Conservation (phyloP, 2,329 filamentous ascomycete genomes). For the Xylariomycetidae sp. region DNA sequence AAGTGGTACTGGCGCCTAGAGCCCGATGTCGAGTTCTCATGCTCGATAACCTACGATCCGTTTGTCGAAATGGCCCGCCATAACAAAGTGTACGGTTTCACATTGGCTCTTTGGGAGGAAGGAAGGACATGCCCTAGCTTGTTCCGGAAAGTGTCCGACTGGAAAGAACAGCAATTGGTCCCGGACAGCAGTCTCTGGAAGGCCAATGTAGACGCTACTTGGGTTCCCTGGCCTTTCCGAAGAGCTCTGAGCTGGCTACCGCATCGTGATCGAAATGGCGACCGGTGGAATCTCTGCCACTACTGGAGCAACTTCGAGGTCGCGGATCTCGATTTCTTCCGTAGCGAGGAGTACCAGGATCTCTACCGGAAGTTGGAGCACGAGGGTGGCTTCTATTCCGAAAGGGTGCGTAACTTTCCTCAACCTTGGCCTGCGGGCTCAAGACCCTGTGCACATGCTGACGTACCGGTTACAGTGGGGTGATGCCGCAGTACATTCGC, state of each 20-base stretch:
- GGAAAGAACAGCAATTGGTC: slow-evolving; percentile 32
- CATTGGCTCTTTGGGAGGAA: slow-evolving; percentile 37
- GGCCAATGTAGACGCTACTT: slow-evolving; percentile 32
- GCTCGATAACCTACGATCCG: slow-evolving; percentile 40
- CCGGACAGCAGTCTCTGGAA: slow-evolving; percentile 34
- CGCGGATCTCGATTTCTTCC: slow-evolving; percentile 38
- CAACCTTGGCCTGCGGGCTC: background rate
- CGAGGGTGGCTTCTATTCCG: slow-evolving; percentile 37
- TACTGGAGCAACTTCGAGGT: slow-evolving; percentile 45
- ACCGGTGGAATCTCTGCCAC: slow-evolving; percentile 38
- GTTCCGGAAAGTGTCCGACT: slow-evolving; percentile 35
- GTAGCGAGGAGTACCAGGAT: slow-evolving; percentile 32
- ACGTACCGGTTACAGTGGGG: slow-evolving; percentile 30
- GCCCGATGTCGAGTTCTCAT: slow-evolving; percentile 38
- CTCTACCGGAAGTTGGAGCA: slow-evolving; percentile 33
- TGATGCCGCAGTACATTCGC: slow-evolving; percentile 37
- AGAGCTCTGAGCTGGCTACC: slow-evolving; percentile 28
- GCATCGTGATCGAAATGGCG: slow-evolving; percentile 32
- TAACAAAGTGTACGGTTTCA: slow-evolving; percentile 38
- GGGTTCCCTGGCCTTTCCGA: slow-evolving; percentile 36
- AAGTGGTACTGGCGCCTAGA: slow-evolving; percentile 43
- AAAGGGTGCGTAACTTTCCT: slow-evolving; percentile 27
- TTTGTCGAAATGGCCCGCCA: slow-evolving; percentile 38
- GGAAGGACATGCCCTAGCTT: slow-evolving; percentile 34
- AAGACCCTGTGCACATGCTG: background rate